Percentiles rank a stretch among this genome's conserved stretches.
phyloP scores from a whole-genome alignment of 495 filamentous ascomycete species.

The Penicillium samsonianum region DNA sequence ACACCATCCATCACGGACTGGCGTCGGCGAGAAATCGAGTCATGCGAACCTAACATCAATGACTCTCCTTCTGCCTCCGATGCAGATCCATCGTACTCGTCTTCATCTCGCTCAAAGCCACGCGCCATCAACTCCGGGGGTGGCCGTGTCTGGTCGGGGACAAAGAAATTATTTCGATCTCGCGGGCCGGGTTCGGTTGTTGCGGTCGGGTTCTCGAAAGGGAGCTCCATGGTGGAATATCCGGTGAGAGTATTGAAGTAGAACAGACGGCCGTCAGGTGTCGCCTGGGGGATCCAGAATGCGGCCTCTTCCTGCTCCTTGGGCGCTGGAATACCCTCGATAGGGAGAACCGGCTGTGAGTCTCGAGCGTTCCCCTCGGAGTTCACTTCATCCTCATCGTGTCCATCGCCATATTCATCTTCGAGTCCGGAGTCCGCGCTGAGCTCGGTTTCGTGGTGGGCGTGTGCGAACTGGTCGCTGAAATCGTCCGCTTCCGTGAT shows the following conservation, averaged over 20 bases:
- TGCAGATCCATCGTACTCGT: slow-evolving; percentile 81
- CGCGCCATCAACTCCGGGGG: slow-evolving; percentile 91
- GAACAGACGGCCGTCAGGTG: slow-evolving; percentile 88
- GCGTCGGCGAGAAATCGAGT: slow-evolving; percentile 58
- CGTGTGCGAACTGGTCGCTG: slow-evolving; percentile 37
- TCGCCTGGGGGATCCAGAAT: slow-evolving; percentile 98
- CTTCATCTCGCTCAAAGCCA: slow-evolving; percentile 79
- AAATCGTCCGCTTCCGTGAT: slow-evolving; percentile 72
- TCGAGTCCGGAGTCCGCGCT: slow-evolving; percentile 57
- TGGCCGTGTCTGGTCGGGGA: slow-evolving; percentile 86
- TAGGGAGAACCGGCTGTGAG: slow-evolving; percentile 59
- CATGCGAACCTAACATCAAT: slow-evolving; percentile 60
- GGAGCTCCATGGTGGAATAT: slow-evolving; percentile 88
- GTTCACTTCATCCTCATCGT: slow-evolving; percentile 64
- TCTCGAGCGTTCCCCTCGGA: slow-evolving; percentile 60
- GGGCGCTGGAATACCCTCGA: slow-evolving; percentile 62
- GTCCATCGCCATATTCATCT: slow-evolving; percentile 71
- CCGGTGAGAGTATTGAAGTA: slow-evolving; percentile 98
- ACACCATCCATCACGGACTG: slow-evolving; percentile 72
- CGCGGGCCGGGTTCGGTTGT: slow-evolving; percentile 79
- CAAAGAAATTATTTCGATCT: slow-evolving; percentile 81
- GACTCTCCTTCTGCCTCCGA: slow-evolving; percentile 79
- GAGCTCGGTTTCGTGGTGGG: slow-evolving; percentile 54
- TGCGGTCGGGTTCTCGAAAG: slow-evolving; percentile 84
- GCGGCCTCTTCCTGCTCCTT: slow-evolving; percentile 83